Conservation (phyloP, 805 yeast species). For the Saturnispora quitensis region DNA sequence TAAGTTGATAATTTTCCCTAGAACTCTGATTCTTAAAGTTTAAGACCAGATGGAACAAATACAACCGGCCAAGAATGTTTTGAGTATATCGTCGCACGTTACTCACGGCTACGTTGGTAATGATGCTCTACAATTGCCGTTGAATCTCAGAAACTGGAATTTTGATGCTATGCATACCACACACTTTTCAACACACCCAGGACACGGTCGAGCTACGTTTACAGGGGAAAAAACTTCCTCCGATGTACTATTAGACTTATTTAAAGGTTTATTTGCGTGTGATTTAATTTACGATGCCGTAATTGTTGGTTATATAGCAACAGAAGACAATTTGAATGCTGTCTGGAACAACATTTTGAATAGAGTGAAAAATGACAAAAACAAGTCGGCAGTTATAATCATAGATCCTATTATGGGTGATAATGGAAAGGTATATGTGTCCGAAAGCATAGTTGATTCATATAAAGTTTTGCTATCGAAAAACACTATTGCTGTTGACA, state of each 20-base stretch:
- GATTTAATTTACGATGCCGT: conserved; percentile 52
- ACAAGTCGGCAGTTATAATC: conserved; percentile 40
- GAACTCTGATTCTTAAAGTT: not conserved
- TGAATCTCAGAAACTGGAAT: conserved; percentile 85
- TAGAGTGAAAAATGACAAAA: conserved; percentile 13
- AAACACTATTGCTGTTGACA: conserved; percentile 26
- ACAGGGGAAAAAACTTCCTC: conserved; percentile 47
- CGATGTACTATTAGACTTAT: conserved; percentile 38
- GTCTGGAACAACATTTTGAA: conserved; percentile 29
- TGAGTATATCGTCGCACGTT: conserved; percentile 81
- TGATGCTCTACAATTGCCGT: conserved; percentile 81
- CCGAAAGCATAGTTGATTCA: conserved; percentile 41
- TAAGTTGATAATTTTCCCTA: no score
- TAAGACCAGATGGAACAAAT: not conserved
- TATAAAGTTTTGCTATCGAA: conserved; percentile 42
- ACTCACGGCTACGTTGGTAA: conserved; percentile 95
- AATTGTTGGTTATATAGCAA: conserved; percentile 74
- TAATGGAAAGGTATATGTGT: conserved; percentile 73
- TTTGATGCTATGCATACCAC: conserved; percentile 86
- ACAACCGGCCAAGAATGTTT: conserved; percentile 21
- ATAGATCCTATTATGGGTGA: conserved; percentile 93
- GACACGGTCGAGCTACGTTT: conserved; percentile 51
- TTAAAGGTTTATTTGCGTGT: conserved; percentile 45
- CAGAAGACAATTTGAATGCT: conserved; percentile 42
- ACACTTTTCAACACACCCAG: conserved; percentile 87